Evolutionary conservation across 257 asterid genomes (phyloP).

Genomic region (Capsicum pubescens): DNA sequence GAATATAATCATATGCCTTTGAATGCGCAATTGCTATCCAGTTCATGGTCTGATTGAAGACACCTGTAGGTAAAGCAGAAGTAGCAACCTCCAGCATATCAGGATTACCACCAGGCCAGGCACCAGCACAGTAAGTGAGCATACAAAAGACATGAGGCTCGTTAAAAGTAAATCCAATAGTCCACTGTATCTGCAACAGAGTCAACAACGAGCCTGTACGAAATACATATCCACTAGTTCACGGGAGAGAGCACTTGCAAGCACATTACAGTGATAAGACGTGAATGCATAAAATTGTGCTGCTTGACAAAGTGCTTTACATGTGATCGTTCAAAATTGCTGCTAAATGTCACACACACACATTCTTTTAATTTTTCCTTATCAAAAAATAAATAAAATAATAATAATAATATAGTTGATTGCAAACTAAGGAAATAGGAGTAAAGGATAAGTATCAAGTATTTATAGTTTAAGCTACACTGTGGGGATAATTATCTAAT

Average conservation of each 20-base stretch:
- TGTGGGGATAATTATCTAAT: background rate
- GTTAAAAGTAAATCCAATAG: conserved; percentile 91
- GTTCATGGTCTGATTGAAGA: conserved; percentile 83
- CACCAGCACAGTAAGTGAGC: conserved; percentile 97
- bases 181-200: conserved; percentile 79
- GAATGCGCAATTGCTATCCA: conserved; percentile 84
- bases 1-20: conserved; percentile 89
- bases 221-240: conserved; percentile 25
- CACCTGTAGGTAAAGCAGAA: conserved; percentile 91
- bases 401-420: background rate
- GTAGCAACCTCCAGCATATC: conserved; percentile 96
- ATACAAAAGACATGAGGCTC: conserved; percentile 91
- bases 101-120: conserved; percentile 99
- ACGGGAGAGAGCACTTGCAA: background rate
- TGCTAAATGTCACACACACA: too few relatives aligned
- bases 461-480: conserved; percentile 6
- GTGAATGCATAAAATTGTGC: background rate
- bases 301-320: conserved; percentile 2
- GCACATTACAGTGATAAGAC: background rate
- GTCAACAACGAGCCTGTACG: conserved; percentile 82
- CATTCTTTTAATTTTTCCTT: too few relatives aligned
- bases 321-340: background rate
- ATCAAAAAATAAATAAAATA: too few relatives aligned
- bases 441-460: background rate
- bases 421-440: background rate